A percentile compares a stretch with the other conserved stretches of the same genome.
These are phyloP conservation scores for Liquidambar formosana DNA, from an alignment of 164 flowering plant genomes.

Conservation along the genomic window DNA sequence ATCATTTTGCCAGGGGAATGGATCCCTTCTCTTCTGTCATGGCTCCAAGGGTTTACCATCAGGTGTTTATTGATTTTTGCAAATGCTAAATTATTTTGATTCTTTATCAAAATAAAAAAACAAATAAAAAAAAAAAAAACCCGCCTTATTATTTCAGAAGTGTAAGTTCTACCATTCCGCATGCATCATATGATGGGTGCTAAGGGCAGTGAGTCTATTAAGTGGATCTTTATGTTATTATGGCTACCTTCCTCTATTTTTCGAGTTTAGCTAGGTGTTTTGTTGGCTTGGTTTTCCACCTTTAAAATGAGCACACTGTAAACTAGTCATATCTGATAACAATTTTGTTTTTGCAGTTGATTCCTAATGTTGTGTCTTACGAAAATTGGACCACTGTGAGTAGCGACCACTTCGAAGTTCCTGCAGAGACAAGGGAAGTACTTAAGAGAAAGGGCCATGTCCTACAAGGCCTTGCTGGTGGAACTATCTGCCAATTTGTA, in stretches of 20 bases:
- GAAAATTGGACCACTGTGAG: constrained; percentile 68
- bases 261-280: too few species aligned
- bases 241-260: too few species aligned
- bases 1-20: constrained; percentile 56
- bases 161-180: too few species aligned
- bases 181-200: too few species aligned
- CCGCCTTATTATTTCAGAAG: too few species aligned
- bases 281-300: too few species aligned
- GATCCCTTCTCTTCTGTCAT: constrained; percentile 59
- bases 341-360: constrained; percentile 40
- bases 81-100: too few species aligned
- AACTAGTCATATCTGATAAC: not conserved
- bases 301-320: too few species aligned
- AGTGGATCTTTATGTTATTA: too few species aligned
- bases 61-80: constrained; percentile 45
- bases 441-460: constrained; percentile 55
- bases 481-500: constrained; percentile 56
- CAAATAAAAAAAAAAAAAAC: too few species aligned
- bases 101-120: too few species aligned
- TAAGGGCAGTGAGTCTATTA: too few species aligned
- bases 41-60: constrained; percentile 64
- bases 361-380: constrained; percentile 54
- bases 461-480: constrained; percentile 47
- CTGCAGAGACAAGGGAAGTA: constrained; percentile 31
- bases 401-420: constrained; percentile 59